A percentile compares a stretch with the other conserved stretches of the same genome.
Conservation (phyloP, 495 filamentous ascomycete species). For the Penicillium cosmopolitanum region DNA sequence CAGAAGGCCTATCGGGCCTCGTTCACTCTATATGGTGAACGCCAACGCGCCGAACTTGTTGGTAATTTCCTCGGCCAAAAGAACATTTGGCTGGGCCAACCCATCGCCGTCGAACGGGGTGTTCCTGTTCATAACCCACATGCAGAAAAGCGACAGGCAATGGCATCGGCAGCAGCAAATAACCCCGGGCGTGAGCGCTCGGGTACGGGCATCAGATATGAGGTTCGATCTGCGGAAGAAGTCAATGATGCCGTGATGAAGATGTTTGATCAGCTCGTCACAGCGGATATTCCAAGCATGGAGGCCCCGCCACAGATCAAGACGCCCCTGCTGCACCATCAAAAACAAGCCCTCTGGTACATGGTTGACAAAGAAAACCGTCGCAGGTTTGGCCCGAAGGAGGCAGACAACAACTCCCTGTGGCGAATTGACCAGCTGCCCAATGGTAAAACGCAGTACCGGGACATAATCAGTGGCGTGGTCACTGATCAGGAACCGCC, state of each 20-base stretch:
- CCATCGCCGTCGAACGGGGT: slow-evolving; percentile 64
- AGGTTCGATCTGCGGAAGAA: slow-evolving; percentile 76
- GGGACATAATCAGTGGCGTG: slow-evolving; percentile 82
- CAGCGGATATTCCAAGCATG: slow-evolving; percentile 74
- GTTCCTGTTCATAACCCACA: slow-evolving; percentile 73
- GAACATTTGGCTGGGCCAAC: slow-evolving; percentile 66
- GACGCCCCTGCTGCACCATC: slow-evolving; percentile 80
- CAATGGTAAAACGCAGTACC: slow-evolving; percentile 63
- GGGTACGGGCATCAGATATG: slow-evolving; percentile 41
- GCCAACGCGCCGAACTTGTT: slow-evolving; percentile 61
- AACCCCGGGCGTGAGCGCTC: slow-evolving; percentile 26
- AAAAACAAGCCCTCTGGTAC: slow-evolving; percentile 89
- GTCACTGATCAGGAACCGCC: slow-evolving; percentile 64
- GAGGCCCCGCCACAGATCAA: slow-evolving; percentile 62
- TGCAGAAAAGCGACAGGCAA: slow-evolving; percentile 47
- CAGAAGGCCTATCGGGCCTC: slow-evolving; percentile 60
- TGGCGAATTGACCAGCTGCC: slow-evolving; percentile 63
- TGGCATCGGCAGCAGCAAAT: slow-evolving; percentile 27
- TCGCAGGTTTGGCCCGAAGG: slow-evolving; percentile 55
- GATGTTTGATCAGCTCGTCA: slow-evolving; percentile 83
- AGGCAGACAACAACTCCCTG: slow-evolving; percentile 67
- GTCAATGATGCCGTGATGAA: slow-evolving; percentile 79
- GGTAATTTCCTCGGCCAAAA: slow-evolving; percentile 67
- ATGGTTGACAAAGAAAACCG: slow-evolving; percentile 80
- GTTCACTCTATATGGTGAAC: slow-evolving; percentile 80